Base-by-base conservation (phyloP, 768 basidiomycete genomes). In the Naganishia randhawae region DNA sequence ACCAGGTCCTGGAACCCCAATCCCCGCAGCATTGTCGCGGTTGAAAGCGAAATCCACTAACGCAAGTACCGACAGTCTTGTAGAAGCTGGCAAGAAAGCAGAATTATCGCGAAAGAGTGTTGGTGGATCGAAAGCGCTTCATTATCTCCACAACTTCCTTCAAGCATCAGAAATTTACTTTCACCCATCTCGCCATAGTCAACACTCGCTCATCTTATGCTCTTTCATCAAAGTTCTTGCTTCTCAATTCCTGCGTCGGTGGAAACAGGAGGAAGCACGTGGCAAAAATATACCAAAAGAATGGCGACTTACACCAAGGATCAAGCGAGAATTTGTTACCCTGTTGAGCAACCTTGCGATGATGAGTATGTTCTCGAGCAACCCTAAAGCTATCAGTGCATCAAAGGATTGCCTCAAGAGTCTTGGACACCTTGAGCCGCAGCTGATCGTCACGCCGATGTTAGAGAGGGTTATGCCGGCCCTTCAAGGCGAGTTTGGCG, bases 121-220 rank as follows among this genome's bases (percentile, higher is more conserved):
- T n/a, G 92, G 84, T 16, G 92, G 92, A 14, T 89, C 86, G 27
- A 89, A 86, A 77, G 90, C 92, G 3, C 81, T 95, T 66, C 91
- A 93, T 76, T 89, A 91, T 9, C 81, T 95, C n/a, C 86, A 86
- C 13, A 88, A 88, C 77, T 81, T 95, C 69, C 86, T 95, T 72
- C 89, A 89, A 8, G 91, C 90, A 6, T 89, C 87, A 31, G 92
- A 95, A 78, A 87, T 87, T 66, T 92, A 92, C 81, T 95, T 93
- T 81, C 92, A 93, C 76, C 92, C 92, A 0, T 88, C 88, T 11
- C 92, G 91, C 74, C 89, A 89, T 1, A 91, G 91, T 10, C 82
- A 85, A 13, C 92, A 90, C 88, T 90, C 90, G 4, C 81, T 84
- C 10, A 72, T 75, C 41, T 71, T 77, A 42, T 75, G 71, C 35